phyloP scores from a whole-genome alignment of 106 monocot genomes.

The Cymbidium sinense region DNA sequence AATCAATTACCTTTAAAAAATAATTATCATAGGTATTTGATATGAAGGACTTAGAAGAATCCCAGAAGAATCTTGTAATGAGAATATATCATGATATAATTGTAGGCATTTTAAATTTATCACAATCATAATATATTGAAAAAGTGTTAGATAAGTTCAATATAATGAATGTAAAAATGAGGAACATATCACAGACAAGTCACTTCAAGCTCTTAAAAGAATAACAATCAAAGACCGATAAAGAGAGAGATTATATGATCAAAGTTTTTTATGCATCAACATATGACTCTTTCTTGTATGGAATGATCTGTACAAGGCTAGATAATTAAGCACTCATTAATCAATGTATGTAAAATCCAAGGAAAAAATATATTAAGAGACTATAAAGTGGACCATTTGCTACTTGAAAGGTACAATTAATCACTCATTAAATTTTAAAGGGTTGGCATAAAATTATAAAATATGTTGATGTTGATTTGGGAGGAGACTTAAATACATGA shows the following conservation, averaged over 20 bases:
- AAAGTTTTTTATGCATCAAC: neutral
- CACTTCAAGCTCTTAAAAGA: neutral
- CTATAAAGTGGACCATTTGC: slow-evolving; percentile 11
- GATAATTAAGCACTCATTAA: neutral
- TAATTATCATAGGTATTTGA: neutral
- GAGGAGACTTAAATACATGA: slow-evolving; percentile 11
- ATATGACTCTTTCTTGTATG: neutral
- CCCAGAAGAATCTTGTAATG: neutral
- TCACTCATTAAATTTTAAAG: slow-evolving; percentile 7
- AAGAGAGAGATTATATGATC: neutral
- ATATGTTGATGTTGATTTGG: slow-evolving; percentile 12
- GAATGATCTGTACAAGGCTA: slow-evolving; percentile 4
- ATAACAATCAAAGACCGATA: neutral
- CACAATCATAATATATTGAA: neutral
- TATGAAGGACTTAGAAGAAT: neutral
- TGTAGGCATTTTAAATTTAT: neutral
- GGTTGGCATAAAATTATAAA: neutral
- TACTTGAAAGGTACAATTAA: slow-evolving; percentile 1
- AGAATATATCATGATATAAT: too few species aligned
- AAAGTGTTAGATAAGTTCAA: neutral
- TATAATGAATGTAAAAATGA: neutral
- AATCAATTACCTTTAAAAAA: neutral
- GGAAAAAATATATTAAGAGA: neutral
- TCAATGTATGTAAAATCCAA: neutral
- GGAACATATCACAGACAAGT: too few species aligned